Conservation (phyloP, 2,329 filamentous ascomycete species). For the Aspergillus sp. region DNA sequence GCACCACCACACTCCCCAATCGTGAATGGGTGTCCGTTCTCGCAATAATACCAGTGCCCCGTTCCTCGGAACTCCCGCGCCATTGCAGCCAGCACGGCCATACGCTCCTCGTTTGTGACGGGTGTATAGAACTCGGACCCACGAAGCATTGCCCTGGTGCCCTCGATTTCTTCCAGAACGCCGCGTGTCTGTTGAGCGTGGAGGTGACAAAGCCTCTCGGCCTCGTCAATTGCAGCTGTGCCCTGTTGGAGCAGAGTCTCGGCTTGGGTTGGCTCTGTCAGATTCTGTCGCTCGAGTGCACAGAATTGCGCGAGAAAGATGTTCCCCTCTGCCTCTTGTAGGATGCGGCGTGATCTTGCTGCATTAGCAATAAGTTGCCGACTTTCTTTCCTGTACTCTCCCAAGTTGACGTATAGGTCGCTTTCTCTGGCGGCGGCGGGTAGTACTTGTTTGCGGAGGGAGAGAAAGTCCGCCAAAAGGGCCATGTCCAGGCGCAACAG, state of each 20-base stretch:
- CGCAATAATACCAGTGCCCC: conserved; percentile 54
- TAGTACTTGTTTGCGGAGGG: conserved; percentile 21
- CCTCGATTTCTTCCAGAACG: conserved; percentile 53
- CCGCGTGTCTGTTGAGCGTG: conserved; percentile 35
- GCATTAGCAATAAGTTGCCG: conserved; percentile 46
- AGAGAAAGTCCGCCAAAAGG: conserved; percentile 52
- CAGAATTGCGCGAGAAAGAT: conserved; percentile 57
- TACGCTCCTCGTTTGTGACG: conserved; percentile 58
- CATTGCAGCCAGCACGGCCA: conserved; percentile 58
- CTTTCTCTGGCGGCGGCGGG: no score
- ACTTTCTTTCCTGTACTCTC: conserved; percentile 45
- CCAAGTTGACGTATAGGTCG: conserved; percentile 12
- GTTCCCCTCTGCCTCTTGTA: conserved; percentile 53
- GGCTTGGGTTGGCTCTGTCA: conserved; percentile 1
- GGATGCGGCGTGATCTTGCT: not conserved
- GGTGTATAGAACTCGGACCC: conserved; percentile 53
- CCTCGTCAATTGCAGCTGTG: conserved; percentile 62
- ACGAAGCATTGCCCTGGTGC: conserved; percentile 52
- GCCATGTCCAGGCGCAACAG: conserved; percentile 55
- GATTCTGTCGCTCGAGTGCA: conserved; percentile 42
- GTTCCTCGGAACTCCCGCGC: conserved; percentile 54
- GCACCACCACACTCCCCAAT: conserved; percentile 70
- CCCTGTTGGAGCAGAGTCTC: conserved; percentile 19
- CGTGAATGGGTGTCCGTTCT: conserved; percentile 56
- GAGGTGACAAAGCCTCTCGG: conserved; percentile 50